Evolutionary conservation across 148 eudicot species (phyloP), one percentile per base, ranked within the genome.

Genomic region (Arctostaphylos glauca): DNA sequence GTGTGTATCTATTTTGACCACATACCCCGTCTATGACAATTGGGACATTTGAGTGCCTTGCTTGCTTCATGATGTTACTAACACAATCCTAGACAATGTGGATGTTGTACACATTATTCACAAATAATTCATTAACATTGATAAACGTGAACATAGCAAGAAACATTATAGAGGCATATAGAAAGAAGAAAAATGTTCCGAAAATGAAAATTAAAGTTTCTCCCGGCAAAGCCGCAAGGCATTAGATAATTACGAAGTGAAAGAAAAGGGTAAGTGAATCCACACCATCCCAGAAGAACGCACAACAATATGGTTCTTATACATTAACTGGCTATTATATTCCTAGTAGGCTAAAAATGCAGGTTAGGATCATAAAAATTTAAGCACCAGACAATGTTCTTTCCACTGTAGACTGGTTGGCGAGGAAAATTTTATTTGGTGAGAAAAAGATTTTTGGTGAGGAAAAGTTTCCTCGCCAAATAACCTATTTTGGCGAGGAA

Each of bases 11-110:
- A 48, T 48, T n/a, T 50, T 67, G 5, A 60, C 15, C 67, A 85
- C 95, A 76, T 89, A 96, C 99, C 92, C 97, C 99, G 76, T 96
- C 99, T 82, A 96, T 90, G 85, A 96, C 95, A 85, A 96, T 93
- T 75, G 99, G 98, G 76, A 93, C 88, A 80, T 92, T 92, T 78
- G 90, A 82, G 56, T 88, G 81, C 53, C 94, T 89, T 80, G 99
- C 99, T 43, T 86, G 90, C 93, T 90, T 96, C 86, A 96, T 87
- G 73, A 96, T 92, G 81, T 89, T 85, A 84, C 93, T 83, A 52
- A 94, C 99, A 80, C 98, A 94, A 78, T 91, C 94, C 99, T 96
- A 92, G 58, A 79, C 46, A 84, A 43, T 41, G 12, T 60, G 93
- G 62, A 81, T 16, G 78, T 46, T 41, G 18, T 71, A 56, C 6